phyloP scores from a whole-genome alignment of 1,284 basidiomycete species.

The Cryptococcus sp. region DNA sequence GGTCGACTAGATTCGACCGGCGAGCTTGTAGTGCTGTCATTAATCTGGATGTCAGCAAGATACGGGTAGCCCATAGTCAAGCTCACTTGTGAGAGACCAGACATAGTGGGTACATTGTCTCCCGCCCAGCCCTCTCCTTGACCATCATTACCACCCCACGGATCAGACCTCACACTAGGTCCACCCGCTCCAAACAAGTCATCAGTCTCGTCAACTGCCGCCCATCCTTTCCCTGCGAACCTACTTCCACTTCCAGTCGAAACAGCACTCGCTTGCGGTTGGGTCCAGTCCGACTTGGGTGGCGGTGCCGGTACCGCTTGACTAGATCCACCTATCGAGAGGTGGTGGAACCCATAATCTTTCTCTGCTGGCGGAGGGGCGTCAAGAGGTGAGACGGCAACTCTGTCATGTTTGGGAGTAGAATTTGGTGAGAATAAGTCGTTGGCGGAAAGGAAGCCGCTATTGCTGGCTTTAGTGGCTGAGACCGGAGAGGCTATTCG shows the following conservation, averaged over 20 bases:
- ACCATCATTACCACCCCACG: conserved; percentile 5
- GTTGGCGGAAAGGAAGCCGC: conserved; percentile 2
- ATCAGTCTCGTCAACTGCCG: conserved; percentile 28
- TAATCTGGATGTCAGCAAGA: no score
- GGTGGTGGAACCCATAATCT: conserved; percentile 36
- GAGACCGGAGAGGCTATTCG: conserved; percentile 20
- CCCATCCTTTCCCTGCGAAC: conserved; percentile 37
- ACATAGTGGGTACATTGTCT: conserved; percentile 1
- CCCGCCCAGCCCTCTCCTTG: conserved; percentile 25
- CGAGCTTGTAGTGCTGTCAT: conserved; percentile 12
- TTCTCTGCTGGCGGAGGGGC: conserved; percentile 13
- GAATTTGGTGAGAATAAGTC: conserved; percentile 1
- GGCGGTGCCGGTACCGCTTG: conserved; percentile 1
- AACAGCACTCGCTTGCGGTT: background rate
- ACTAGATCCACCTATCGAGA: conserved; percentile 30
- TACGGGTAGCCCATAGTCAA: no score
- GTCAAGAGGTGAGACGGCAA: conserved; percentile 43
- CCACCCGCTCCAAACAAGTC: conserved; percentile 34
- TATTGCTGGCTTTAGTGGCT: conserved; percentile 3
- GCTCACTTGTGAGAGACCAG: conserved; percentile 7
- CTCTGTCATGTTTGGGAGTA: conserved; percentile 31
- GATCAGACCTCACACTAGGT: conserved; percentile 14
- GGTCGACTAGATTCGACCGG: no score
- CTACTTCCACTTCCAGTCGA: conserved; percentile 15
- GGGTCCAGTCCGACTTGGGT: background rate